Evolutionary conservation across 2,329 filamentous ascomycete species (phyloP).

Genomic region (Monosporascus sp.): DNA sequence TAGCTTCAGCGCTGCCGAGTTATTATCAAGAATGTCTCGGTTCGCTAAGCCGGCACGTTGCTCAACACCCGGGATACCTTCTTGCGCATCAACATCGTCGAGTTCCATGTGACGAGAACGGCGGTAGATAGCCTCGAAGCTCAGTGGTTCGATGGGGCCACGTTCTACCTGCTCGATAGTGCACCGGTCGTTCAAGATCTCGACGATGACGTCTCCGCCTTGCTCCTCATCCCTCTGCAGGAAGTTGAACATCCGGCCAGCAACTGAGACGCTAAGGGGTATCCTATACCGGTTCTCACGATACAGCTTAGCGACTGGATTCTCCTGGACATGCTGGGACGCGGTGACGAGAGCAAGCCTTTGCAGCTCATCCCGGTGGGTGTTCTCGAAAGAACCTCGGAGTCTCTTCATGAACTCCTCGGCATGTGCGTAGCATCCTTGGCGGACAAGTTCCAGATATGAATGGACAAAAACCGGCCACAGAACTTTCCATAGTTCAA

Average conservation of each 20-base stretch:
- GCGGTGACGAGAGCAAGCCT: slow-evolving; percentile 68
- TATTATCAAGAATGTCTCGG: slow-evolving; percentile 50
- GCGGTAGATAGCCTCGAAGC: slow-evolving; percentile 55
- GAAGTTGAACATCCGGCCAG: slow-evolving; percentile 78
- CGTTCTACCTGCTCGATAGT: slow-evolving; percentile 53
- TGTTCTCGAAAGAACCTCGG: slow-evolving; percentile 63
- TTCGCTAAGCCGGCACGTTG: slow-evolving; percentile 57
- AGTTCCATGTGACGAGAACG: slow-evolving; percentile 57
- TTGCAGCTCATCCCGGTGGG: slow-evolving; percentile 77
- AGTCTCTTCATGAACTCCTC: slow-evolving; percentile 68
- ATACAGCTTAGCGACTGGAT: slow-evolving; percentile 75
- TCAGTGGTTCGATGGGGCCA: slow-evolving; percentile 60
- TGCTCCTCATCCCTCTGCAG: slow-evolving; percentile 80
- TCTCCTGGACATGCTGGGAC: slow-evolving; percentile 72
- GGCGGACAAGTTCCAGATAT: slow-evolving; percentile 71
- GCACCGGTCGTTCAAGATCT: slow-evolving; percentile 61
- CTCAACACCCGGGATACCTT: slow-evolving; percentile 54
- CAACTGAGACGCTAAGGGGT: slow-evolving; percentile 80
- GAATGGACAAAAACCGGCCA: slow-evolving; percentile 97
- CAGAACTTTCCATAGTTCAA: slow-evolving; percentile 79
- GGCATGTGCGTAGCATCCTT: slow-evolving; percentile 67
- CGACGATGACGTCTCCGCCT: slow-evolving; percentile 72
- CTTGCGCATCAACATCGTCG: slow-evolving; percentile 57
- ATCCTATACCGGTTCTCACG: slow-evolving; percentile 82
- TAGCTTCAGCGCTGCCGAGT: slow-evolving; percentile 60